Conservation (phyloP, 768 basidiomycete species). For the Suillus spraguei region DNA sequence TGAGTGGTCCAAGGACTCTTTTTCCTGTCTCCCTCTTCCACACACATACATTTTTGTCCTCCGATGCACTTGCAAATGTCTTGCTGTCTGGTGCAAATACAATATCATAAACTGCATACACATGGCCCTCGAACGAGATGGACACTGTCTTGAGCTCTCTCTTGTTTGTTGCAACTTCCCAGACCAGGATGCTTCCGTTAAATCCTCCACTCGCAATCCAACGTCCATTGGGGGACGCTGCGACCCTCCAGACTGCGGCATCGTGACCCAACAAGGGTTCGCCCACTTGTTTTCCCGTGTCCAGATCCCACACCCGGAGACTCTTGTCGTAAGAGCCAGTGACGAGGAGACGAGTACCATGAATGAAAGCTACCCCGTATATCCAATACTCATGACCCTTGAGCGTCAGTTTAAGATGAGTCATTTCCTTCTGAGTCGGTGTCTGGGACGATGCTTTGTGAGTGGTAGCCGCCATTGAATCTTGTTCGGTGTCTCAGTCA, state of each 20-base stretch:
- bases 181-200: constrained; percentile 9
- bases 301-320: constrained; percentile 14
- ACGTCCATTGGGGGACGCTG: constrained; percentile 27
- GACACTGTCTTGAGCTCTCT: neutral
- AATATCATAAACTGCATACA: rapidly evolving
- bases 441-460: neutral
- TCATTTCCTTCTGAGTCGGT: neutral
- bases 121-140: neutral
- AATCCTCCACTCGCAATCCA: constrained; percentile 14
- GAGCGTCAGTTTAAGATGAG: neutral
- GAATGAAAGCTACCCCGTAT: neutral
- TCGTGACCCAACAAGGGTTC: constrained; percentile 12
- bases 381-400: neutral
- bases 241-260: constrained; percentile 33
- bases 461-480: no score
- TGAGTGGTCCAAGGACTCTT: neutral
- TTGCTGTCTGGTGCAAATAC: neutral
- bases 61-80: constrained; percentile 1
- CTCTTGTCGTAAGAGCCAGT: neutral
- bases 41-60: neutral
- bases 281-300: constrained; percentile 26
- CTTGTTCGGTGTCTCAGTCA: no score
- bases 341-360: neutral
- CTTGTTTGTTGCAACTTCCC: neutral
- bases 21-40: constrained; percentile 4